Percentiles rank a stretch among this genome's conserved stretches.
Conservation (phyloP, 495 filamentous ascomycete genomes). For the Penicillium verhagenii region DNA sequence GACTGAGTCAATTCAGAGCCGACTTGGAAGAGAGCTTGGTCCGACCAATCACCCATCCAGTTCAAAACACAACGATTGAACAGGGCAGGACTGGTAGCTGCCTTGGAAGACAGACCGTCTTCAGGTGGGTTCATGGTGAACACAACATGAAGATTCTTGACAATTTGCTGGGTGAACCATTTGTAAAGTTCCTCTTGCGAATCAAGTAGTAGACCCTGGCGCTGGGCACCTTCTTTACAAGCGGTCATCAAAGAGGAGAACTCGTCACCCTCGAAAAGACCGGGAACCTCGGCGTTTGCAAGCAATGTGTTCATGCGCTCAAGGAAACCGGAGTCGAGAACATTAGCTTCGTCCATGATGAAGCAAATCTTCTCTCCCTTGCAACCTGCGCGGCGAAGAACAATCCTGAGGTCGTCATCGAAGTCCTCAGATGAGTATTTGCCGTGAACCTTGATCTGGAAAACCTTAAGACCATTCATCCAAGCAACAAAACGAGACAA, state of each 20-base stretch:
- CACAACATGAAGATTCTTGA: conserved; percentile 97
- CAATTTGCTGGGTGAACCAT: conserved; percentile 99
- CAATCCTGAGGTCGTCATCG: conserved; percentile 92
- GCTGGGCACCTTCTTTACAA: conserved; percentile 96
- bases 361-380: conserved; percentile 99
- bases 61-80: conserved; percentile 99
- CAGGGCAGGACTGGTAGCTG: conserved; percentile 91
- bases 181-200: conserved; percentile 98
- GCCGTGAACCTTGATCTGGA: conserved; percentile 99
- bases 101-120: conserved; percentile 90
- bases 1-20: conserved; percentile 93
- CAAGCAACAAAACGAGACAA: conserved; percentile 96
- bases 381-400: conserved; percentile 90
- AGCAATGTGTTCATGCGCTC: conserved; percentile 99
- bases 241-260: conserved; percentile 95
- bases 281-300: conserved; percentile 96
- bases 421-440: conserved; percentile 99
- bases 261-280: conserved; percentile 96
- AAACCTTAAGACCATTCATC: conserved; percentile 99
- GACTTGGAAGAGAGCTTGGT: conserved; percentile 98
- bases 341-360: conserved; percentile 99
- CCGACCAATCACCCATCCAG: conserved; percentile 99
- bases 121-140: conserved; percentile 99
- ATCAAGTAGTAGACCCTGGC: conserved; percentile 90
- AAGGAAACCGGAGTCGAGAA: conserved; percentile 96